These are phyloP conservation scores for Mycothermus thermophilus DNA, from an alignment of 495 filamentous ascomycete genomes.

Conservation along the genomic window DNA sequence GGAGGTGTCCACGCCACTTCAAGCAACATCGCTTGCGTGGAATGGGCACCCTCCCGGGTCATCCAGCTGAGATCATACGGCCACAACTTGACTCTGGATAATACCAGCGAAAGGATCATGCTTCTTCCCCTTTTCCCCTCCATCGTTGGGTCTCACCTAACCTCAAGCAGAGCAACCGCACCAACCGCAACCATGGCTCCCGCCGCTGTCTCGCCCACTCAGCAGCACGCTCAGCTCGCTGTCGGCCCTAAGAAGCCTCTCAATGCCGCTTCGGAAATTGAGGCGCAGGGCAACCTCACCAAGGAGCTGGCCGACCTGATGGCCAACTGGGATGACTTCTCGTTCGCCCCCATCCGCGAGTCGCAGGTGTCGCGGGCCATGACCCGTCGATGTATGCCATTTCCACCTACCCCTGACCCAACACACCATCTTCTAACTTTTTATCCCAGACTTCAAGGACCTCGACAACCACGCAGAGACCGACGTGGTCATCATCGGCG, in stretches of 20 bases:
- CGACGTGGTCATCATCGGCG: constrained; percentile 83
- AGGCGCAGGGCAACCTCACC: constrained; percentile 28
- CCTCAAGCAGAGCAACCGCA: constrained; percentile 23
- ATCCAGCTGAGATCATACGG: constrained; percentile 85
- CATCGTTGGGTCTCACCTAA: constrained; percentile 9
- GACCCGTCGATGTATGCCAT: constrained; percentile 56
- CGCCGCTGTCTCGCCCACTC: constrained; percentile 36
- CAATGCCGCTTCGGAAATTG: constrained; percentile 27
- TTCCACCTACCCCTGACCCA: neutral
- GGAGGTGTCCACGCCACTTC: neutral
- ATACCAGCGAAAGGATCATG: constrained; percentile 99
- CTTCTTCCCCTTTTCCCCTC: constrained; percentile 37
- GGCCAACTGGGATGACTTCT: constrained; percentile 62
- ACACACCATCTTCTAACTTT: neutral
- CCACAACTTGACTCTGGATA: constrained; percentile 97
- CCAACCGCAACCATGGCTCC: constrained; percentile 53
- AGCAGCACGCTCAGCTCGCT: constrained; percentile 16
- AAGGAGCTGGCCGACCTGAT: constrained; percentile 48
- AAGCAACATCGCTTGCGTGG: constrained; percentile 17
- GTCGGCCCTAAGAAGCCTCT: constrained; percentile 20
- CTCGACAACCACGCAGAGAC: constrained; percentile 80
- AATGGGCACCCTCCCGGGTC: no score
- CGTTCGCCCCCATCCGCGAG: constrained; percentile 77
- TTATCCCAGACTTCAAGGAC: constrained; percentile 51
- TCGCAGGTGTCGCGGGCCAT: constrained; percentile 82